phyloP scores from a whole-genome alignment of 2,329 filamentous ascomycete species.

The Teratosphaeria epicoccoides region DNA sequence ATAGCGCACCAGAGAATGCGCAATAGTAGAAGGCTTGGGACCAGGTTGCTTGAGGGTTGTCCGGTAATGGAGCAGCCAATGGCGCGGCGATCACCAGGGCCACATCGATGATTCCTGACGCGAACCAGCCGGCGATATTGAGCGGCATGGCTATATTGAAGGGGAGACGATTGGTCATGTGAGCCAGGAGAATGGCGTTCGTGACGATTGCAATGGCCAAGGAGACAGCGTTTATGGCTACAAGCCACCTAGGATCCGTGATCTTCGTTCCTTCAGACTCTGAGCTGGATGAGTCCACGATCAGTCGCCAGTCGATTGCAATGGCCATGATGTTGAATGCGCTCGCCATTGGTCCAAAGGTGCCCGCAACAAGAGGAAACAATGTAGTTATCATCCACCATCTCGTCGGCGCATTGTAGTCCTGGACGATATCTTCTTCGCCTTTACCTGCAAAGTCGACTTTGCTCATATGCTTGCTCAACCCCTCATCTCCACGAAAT shows the following conservation, averaged over 20 bases:
- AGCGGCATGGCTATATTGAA: conserved; percentile 72
- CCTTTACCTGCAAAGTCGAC: conserved; percentile 4
- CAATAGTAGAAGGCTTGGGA: conserved; percentile 82
- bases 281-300: conserved; percentile 32
- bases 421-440: conserved; percentile 6
- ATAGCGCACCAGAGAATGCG: conserved; percentile 65
- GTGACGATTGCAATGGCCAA: conserved; percentile 42
- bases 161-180: conserved; percentile 39
- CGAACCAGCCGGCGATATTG: conserved; percentile 68
- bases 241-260: conserved; percentile 40
- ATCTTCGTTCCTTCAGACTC: conserved; percentile 34
- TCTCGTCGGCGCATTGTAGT: conserved; percentile 6
- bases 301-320: conserved; percentile 41
- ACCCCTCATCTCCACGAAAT: not conserved
- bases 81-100: conserved; percentile 56
- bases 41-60: conserved; percentile 43
- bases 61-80: conserved; percentile 41
- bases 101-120: conserved; percentile 51
- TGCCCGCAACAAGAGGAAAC: conserved; percentile 9
- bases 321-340: conserved; percentile 31
- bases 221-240: conserved; percentile 41
- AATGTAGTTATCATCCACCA: conserved; percentile 3
- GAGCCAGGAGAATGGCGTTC: conserved; percentile 42
- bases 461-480: conserved; percentile 2
- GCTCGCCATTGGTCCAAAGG: conserved; percentile 17